A percentile compares a stretch with the other conserved stretches of the same genome.
Conservation (phyloP, 2,329 filamentous ascomycete species). For the Hypoxylon sp. region DNA sequence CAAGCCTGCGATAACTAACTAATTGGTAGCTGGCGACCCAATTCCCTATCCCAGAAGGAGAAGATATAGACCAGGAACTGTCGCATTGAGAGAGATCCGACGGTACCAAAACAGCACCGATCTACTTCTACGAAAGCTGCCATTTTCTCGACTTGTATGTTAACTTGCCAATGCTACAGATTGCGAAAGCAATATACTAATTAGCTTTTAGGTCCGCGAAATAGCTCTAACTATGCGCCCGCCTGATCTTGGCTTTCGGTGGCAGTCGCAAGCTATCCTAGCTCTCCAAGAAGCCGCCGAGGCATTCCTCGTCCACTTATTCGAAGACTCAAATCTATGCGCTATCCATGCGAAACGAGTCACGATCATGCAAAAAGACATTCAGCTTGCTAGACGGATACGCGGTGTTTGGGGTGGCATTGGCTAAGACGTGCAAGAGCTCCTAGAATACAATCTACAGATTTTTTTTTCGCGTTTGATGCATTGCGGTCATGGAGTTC, state of each 20-base stretch:
- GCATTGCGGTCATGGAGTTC: slow-evolving; percentile 1
- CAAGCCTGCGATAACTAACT: slow-evolving; percentile 45
- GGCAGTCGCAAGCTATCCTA: slow-evolving; percentile 95
- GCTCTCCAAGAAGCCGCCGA: slow-evolving; percentile 97
- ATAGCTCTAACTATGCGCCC: slow-evolving; percentile 77
- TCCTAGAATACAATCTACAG: not conserved
- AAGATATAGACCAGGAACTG: slow-evolving; percentile 83
- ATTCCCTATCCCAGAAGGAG: slow-evolving; percentile 73
- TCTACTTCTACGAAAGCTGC: slow-evolving; percentile 84
- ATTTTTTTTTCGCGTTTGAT: slow-evolving; percentile 5
- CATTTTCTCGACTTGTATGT: slow-evolving; percentile 81
- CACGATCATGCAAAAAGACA: slow-evolving; percentile 98
- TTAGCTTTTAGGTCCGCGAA: slow-evolving; percentile 71
- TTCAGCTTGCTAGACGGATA: slow-evolving; percentile 89
- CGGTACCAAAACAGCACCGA: slow-evolving; percentile 92
- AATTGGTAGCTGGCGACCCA: slow-evolving; percentile 77
- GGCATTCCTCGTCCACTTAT: slow-evolving; percentile 95
- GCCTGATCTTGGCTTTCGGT: slow-evolving; percentile 80
- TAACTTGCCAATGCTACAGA: not conserved
- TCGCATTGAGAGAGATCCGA: slow-evolving; percentile 92
- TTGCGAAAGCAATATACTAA: slow-evolving; percentile 28
- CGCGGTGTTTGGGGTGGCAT: slow-evolving; percentile 81
- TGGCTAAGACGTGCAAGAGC: slow-evolving; percentile 60
- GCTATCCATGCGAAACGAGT: slow-evolving; percentile 97
- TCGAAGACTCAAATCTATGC: slow-evolving; percentile 95